Evolutionary conservation across 208 protist genomes (phyloP), one percentile per base, ranked within the genome.

Genomic region (Trypanosomatidae sp.): DNA sequence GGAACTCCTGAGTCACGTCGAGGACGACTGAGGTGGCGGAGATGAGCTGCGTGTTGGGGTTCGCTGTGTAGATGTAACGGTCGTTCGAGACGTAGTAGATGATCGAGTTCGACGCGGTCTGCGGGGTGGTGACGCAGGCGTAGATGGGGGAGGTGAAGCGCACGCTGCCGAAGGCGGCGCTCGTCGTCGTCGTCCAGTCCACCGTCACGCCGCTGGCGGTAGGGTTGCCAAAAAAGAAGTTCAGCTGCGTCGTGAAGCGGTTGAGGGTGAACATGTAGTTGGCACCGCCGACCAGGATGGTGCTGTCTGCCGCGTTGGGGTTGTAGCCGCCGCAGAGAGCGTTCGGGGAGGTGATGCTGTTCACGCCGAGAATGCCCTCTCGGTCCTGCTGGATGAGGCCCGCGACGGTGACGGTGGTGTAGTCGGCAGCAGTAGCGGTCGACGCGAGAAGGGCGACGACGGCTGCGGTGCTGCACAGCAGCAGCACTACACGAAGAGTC

Each of bases 321-420:
- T 83, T 71, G 69, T 78, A 69, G 39, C 67, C 33, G 65, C 69
- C 58, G 62, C 89, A 94, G 19, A 91, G 49, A 0, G 79, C 82
- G 28, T 53, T 62, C 2, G 89, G 87, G 62, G 67, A 71, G 3
- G 39, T 7, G 47, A 94, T 69, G 28, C 60, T 60, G 56, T 82
- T 91, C 2, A 33, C 52, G 44, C 78, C 81, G 17, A 53, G 28
- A n/a, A 22, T 12, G n/a, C 89, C 89, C 62, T 90, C 25, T 69
- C 7, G 28, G 60, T 36, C 52, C 65, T 19, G 52, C 12, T 25
- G 13, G 6, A 36, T 47, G 22, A 30, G 17, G 0, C 36, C 0
- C 0, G 41, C 5, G n/a, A 86, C 89, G 13, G 87, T 80, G 25
- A 94, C 81, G 69, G 84, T 72, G 70, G 84, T 72, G 4, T n/a